Evolutionary conservation across 345 rosid genomes (phyloP).

Genomic region (Kandelia obovata): DNA sequence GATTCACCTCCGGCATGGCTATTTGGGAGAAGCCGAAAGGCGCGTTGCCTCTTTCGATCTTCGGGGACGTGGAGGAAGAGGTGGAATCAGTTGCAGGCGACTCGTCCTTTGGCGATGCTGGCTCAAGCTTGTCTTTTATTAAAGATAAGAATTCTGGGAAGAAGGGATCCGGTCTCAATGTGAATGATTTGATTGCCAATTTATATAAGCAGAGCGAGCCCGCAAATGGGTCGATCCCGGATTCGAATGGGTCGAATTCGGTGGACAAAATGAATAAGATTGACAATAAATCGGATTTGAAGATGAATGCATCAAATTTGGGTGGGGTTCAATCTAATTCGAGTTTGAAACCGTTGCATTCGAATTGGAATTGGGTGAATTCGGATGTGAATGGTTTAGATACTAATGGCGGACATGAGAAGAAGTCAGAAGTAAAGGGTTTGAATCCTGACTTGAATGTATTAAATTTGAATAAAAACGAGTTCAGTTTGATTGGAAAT

Average conservation of each 20-base stretch:
- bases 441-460: conserved; percentile 16
- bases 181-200: conserved; percentile 44
- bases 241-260: conserved; percentile 14
- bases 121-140: conserved; percentile 19
- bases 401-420: neutral
- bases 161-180: conserved; percentile 18
- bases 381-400: conserved; percentile 9
- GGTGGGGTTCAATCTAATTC: conserved; percentile 3
- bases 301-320: conserved; percentile 12
- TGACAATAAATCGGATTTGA: conserved; percentile 1
- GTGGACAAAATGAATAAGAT: conserved; percentile 1
- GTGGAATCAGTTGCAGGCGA: conserved; percentile 38
- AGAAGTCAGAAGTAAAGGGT: neutral
- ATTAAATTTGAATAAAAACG: conserved; percentile 20
- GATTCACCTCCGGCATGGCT: conserved; percentile 27
- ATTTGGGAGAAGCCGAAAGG: conserved; percentile 48
- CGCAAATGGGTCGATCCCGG: conserved; percentile 12
- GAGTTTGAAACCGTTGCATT: neutral
- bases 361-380: conserved; percentile 6
- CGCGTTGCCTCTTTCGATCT: conserved; percentile 80
- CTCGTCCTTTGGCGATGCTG: conserved; percentile 23
- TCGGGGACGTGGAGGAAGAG: conserved; percentile 53
- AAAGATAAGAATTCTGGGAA: conserved; percentile 26
- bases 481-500: conserved; percentile 18
- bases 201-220: conserved; percentile 34